Evolutionary conservation across 371 early-diverging fungal species (phyloP), one percentile per base, ranked within the genome.

Genomic region (Dichotomocladium elegans): DNA sequence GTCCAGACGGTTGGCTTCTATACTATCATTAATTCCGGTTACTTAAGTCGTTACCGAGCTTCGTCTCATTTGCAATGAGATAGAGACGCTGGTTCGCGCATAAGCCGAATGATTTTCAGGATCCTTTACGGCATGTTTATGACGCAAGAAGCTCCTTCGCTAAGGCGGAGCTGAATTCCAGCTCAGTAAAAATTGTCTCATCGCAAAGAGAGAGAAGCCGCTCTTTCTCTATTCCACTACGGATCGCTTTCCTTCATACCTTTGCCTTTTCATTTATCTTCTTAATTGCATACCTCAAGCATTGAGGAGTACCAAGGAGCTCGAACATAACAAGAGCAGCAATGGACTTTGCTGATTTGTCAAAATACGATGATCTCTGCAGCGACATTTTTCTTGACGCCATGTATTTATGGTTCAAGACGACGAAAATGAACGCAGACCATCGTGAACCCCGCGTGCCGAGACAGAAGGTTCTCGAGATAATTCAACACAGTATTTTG

Each of bases 341-440:
- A 50, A 61, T 76, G 77, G 65, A 77, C 47, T 72, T 72, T 41
- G 58, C 67, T 27, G 57, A 82, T 22, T 68, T 87, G 35, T 85
- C 87, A 15, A 72, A 71, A 34, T 83, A 81, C 63, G 89, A 88
- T 70, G 89, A 88, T 70, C 57, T 88, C 17, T 68, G 88, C 44
- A 80, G 83, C 40, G 87, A 86, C 57, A 61, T 87, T 15, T 71
- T 88, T 43, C 64, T 88, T 55, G 89, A 88, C 51, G 77, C 72
- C 24, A 53, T 79, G 28, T 72, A 71, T 45, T 73, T 88, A 15
- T 86, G 87, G 86, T 88, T 88, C 57, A 52, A 64, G 48, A 88
- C 89, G 2, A 79, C 81, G 55, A 85, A 85, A 59, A 75, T 84
- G 74, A 57, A 62, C 26, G 22, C 58, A 17, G 70, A 66, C 41